Evolutionary conservation across 2,329 filamentous ascomycete genomes (phyloP), one percentile per base, ranked within the genome.

Genomic region (Hypomyces perniciosus): DNA sequence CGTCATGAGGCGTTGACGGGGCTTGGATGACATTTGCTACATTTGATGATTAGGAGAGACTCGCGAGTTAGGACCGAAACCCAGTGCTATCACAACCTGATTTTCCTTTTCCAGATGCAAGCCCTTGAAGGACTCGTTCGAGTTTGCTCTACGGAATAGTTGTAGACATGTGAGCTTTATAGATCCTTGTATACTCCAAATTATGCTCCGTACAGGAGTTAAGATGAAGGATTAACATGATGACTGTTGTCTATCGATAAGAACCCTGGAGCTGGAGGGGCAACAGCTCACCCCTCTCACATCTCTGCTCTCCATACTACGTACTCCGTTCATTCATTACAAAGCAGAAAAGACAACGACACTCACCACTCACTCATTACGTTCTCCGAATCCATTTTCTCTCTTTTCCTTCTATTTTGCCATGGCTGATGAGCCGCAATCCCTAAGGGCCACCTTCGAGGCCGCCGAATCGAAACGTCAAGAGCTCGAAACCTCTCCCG

Each of bases 401-500:
- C 20, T 20, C 20, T 20, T 20, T 20, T 3, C 20, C 20, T 20
- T 20, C 20, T 20, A 20, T 20, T 20, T 42, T 49, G 30, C 39
- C 28, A 51, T 51, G 46, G 51, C 43, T 51, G 70, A 75, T 54
- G 68, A 75, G 56, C 71, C 76, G 2, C 74, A 71, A 55, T 76
- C 76, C 3, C 70, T 82, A 47, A 75, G 74, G 54, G 69, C 72
- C 12, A 63, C 75, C 54, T 80, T 76, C 59, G 65, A 72, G 47
- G 65, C 70, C 10, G 79, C 79, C 52, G 79, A 82, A 59, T 61
- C 67, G 43, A 72, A 73, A 57, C 76, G 79, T n/a, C 64, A 65
- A 35, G 63, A 71, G n/a, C 64, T 96, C 46, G 84, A 89, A 57
- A 72, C 72, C 50, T 74, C 79, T n/a, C 78, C 77, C 59, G 80